A percentile compares a stretch with the other conserved stretches of the same genome.
Evolutionary conservation across 768 basidiomycete genomes (phyloP).

Genomic region (Phallus indusiatus): DNA sequence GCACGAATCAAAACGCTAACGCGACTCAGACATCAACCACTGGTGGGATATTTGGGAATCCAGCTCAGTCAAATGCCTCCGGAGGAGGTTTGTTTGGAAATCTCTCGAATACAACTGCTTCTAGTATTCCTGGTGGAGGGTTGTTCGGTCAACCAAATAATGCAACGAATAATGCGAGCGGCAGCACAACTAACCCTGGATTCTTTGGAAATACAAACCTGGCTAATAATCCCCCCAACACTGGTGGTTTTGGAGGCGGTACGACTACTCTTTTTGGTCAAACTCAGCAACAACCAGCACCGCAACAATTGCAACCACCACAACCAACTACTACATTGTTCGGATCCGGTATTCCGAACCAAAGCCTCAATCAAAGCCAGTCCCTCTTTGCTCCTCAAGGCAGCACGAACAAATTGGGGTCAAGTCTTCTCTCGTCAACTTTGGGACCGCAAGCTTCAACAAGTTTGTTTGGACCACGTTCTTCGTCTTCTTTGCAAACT

Average conservation of each 20-base stretch:
- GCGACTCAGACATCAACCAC: background rate
- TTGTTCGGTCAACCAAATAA: background rate
- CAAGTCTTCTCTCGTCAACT: conserved; percentile 13
- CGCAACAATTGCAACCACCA: conserved; percentile 20
- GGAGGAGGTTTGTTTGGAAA: conserved; percentile 13
- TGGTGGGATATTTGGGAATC: conserved; percentile 6
- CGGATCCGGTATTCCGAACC: conserved; percentile 15
- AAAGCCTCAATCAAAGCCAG: conserved; percentile 16
- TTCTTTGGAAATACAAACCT: conserved; percentile 10
- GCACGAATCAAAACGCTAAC: background rate
- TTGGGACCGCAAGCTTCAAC: conserved; percentile 26
- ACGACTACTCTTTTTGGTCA: conserved; percentile 24
- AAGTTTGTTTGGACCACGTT: conserved; percentile 30
- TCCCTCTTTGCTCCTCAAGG: conserved; percentile 19
- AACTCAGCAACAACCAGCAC: conserved; percentile 13
- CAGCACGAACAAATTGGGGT: conserved; percentile 9
- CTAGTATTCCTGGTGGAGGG: background rate
- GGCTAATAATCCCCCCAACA: conserved; percentile 7
- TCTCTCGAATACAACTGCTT: background rate
- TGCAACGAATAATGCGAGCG: background rate
- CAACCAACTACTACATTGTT: conserved; percentile 17
- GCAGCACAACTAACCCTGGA: background rate
- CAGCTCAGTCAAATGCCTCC: background rate
- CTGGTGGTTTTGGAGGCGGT: conserved; percentile 11
- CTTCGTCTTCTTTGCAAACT: conserved; percentile 21